A percentile compares a stretch with the other conserved stretches of the same genome.
These are phyloP conservation scores for Erigeron canadensis DNA, from an alignment of 129 eudicot species.

Conservation along the genomic window DNA sequence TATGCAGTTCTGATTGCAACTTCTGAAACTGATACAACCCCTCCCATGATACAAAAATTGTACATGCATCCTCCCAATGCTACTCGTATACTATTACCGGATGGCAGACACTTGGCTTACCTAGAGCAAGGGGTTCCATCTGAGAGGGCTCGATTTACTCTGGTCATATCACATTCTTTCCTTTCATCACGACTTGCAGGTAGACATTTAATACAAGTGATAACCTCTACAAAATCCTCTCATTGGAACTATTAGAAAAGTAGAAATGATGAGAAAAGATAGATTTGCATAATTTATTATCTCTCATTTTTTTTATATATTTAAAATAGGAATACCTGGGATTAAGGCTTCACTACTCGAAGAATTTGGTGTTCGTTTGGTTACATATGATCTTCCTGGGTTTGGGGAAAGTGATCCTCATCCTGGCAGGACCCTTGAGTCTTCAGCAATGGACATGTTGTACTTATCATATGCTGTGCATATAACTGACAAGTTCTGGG, in stretches of 20 bases:
- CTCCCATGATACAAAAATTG: constrained; percentile 56
- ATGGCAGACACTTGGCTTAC: constrained; percentile 88
- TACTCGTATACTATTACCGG: constrained; percentile 73
- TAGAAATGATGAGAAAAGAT: constrained; percentile 11
- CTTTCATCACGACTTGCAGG: constrained; percentile 93
- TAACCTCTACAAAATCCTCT: constrained; percentile 2
- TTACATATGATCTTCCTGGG: constrained; percentile 95
- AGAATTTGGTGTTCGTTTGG: constrained; percentile 77
- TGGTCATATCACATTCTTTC: constrained; percentile 71
- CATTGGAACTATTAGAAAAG: constrained; percentile 4
- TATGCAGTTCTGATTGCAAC: constrained; percentile 61
- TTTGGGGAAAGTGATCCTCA: constrained; percentile 98
- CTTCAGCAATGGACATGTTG: constrained; percentile 84
- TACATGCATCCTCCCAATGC: constrained; percentile 73
- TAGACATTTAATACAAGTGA: constrained; percentile 29
- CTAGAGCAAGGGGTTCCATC: constrained; percentile 78
- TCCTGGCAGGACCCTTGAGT: constrained; percentile 73
- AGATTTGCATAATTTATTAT: constrained; percentile 4
- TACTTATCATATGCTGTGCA: constrained; percentile 76
- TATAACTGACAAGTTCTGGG: constrained; percentile 77
- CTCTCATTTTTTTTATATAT: background rate
- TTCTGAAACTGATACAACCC: constrained; percentile 43
- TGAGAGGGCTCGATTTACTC: constrained; percentile 61
- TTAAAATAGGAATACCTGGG: constrained; percentile 79
- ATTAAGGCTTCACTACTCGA: constrained; percentile 62